These are phyloP conservation scores for Backusella morwellensis DNA, from an alignment of 192 early-diverging fungal genomes.

Conservation along the genomic window DNA sequence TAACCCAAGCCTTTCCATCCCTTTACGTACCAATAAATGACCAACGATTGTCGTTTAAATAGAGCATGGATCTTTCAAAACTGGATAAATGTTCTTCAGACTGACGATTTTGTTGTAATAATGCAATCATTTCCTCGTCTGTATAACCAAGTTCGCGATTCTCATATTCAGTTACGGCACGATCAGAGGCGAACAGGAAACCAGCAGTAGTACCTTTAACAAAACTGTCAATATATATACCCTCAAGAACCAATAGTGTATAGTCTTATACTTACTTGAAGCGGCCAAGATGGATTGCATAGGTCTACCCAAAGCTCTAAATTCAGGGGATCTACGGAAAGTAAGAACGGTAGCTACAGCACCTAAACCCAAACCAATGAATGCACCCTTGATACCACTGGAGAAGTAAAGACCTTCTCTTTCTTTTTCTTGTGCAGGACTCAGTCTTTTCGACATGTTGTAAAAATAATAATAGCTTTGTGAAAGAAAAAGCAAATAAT, in stretches of 20 bases:
- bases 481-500: background rate
- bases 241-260: background rate
- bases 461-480: background rate
- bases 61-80: slow-evolving; percentile 21
- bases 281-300: slow-evolving; percentile 35
- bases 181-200: slow-evolving; percentile 35
- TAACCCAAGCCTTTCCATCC: background rate
- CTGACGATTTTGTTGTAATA: background rate
- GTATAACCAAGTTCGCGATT: slow-evolving; percentile 35
- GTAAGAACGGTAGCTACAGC: slow-evolving; percentile 34
- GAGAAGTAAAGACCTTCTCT: slow-evolving; percentile 20
- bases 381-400: slow-evolving; percentile 35
- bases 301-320: slow-evolving; percentile 28
- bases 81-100: background rate
- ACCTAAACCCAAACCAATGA: slow-evolving; percentile 39
- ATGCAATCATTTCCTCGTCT: slow-evolving; percentile 27
- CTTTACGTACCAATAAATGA: slow-evolving; percentile 31
- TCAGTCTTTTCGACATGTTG: background rate
- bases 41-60: slow-evolving; percentile 39
- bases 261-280: slow-evolving; percentile 23
- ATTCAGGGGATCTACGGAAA: slow-evolving; percentile 30
- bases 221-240: background rate
- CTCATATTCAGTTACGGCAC: slow-evolving; percentile 31
- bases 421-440: slow-evolving; percentile 28
- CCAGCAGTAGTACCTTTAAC: slow-evolving; percentile 32